Evolutionary conservation across 768 basidiomycete genomes (phyloP).

Genomic region (Rubroboletus pulcherrimus): DNA sequence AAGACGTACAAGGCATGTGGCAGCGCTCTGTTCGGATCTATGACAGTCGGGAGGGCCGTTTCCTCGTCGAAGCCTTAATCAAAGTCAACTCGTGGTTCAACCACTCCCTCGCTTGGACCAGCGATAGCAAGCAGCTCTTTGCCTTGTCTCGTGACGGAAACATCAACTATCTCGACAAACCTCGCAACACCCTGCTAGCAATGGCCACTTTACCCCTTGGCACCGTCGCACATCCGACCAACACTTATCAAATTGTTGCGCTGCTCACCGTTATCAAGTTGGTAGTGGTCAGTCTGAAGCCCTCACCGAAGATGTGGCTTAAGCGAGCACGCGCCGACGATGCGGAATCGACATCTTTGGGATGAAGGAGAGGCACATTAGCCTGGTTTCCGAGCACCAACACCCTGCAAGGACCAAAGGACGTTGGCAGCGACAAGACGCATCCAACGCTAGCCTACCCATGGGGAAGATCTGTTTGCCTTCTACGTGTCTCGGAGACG

Average conservation of each 20-base stretch:
- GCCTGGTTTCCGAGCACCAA: conserved; percentile 79
- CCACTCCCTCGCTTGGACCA: too few relatives aligned
- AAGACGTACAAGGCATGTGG: conserved; percentile 84
- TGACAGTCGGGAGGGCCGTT: too few relatives aligned
- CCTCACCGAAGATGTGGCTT: conserved; percentile 90
- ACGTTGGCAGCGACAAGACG: conserved; percentile 24
- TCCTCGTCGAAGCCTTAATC: too few relatives aligned
- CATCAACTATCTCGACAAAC: too few relatives aligned
- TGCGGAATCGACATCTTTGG: conserved; percentile 38
- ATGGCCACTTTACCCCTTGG: conserved; percentile 84
- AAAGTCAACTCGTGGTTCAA: too few relatives aligned
- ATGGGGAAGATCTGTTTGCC: conserved; percentile 69
- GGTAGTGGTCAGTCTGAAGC: conserved; percentile 90
- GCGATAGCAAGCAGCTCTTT: too few relatives aligned
- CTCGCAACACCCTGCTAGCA: conserved; percentile 66
- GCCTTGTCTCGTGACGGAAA: too few relatives aligned
- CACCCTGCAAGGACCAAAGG: conserved; percentile 22
- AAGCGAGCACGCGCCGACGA: conserved; percentile 58
- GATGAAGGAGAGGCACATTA: conserved; percentile 58
- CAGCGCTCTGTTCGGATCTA: too few relatives aligned
- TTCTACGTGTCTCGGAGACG: conserved; percentile 65
- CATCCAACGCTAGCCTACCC: conserved; percentile 76
- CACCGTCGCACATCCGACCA: conserved; percentile 66
- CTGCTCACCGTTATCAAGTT: conserved; percentile 88
- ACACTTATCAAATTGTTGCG: conserved; percentile 75